Percentiles rank a stretch among this genome's conserved stretches.
Conservation (phyloP, 148 eudicot species). For the Diospyros kaki region DNA sequence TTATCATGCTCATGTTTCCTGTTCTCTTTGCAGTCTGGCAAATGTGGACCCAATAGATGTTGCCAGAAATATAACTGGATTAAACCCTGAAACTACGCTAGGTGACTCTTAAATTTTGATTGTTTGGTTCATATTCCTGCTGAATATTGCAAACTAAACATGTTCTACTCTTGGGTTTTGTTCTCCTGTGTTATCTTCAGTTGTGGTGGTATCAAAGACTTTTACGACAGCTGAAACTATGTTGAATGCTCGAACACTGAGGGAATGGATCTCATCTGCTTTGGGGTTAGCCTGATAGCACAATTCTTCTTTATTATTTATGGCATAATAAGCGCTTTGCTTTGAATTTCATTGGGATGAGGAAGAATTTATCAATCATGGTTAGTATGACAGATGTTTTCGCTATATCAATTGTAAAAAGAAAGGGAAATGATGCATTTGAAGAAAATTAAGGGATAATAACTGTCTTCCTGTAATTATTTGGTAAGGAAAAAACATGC, state of each 20-base stretch:
- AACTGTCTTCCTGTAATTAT: not conserved
- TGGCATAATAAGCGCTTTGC: not conserved
- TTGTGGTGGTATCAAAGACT: slow-evolving; percentile 97
- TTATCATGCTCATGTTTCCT: slow-evolving; percentile 8
- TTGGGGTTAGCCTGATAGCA: slow-evolving; percentile 64
- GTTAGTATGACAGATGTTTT: not conserved
- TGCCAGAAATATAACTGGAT: slow-evolving; percentile 78
- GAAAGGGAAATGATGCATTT: not conserved
- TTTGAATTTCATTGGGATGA: slow-evolving; percentile 3
- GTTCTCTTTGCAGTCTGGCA: slow-evolving; percentile 65
- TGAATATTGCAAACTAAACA: slow-evolving; percentile 2
- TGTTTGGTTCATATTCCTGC: not conserved
- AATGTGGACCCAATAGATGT: slow-evolving; percentile 97
- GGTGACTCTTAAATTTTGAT: slow-evolving; percentile 32
- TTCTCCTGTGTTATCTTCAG: slow-evolving; percentile 35
- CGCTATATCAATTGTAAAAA: not conserved
- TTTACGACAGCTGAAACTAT: slow-evolving; percentile 98
- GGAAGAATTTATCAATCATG: not conserved
- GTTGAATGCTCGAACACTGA: slow-evolving; percentile 93
- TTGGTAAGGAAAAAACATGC: not conserved
- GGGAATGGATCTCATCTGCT: slow-evolving; percentile 96
- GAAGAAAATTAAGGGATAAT: not conserved
- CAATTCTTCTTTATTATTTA: not conserved
- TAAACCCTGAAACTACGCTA: slow-evolving; percentile 93
- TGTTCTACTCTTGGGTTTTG: not conserved